Conservation (phyloP, 1,284 basidiomycete species). For the Malassezia arunalokei region DNA sequence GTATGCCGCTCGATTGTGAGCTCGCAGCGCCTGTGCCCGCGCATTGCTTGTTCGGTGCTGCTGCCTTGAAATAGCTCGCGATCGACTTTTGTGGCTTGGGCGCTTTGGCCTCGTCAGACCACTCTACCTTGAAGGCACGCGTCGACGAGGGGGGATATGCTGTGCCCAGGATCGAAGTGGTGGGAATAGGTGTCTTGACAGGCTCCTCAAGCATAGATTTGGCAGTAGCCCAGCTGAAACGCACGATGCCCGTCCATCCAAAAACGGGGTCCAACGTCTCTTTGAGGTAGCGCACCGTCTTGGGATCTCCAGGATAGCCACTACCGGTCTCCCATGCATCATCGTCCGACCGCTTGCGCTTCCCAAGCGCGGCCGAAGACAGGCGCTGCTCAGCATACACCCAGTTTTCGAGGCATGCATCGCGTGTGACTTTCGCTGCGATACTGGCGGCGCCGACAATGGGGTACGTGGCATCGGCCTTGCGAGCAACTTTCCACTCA, state of each 20-base stretch:
- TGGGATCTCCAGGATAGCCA: slow-evolving; percentile 58
- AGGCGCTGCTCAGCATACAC: slow-evolving; percentile 47
- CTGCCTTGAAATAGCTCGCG: slow-evolving; percentile 4
- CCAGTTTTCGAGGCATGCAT: slow-evolving; percentile 80
- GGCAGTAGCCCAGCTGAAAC: slow-evolving; percentile 92
- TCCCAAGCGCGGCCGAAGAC: slow-evolving; percentile 13
- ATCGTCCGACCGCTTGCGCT: slow-evolving; percentile 15
- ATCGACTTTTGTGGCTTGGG: not conserved
- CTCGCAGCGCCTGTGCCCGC: too few relatives aligned
- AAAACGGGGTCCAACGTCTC: slow-evolving; percentile 72
- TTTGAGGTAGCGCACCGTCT: slow-evolving; percentile 75
- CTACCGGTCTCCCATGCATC: slow-evolving; percentile 14
- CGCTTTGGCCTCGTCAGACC: slow-evolving; percentile 8
- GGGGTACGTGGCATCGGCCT: slow-evolving; percentile 89
- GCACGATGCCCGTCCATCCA: slow-evolving; percentile 75
- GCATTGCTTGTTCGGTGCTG: not conserved
- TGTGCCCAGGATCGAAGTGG: slow-evolving; percentile 4
- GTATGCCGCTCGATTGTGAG: too few relatives aligned
- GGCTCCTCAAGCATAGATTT: slow-evolving; percentile 70
- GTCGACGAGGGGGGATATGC: not conserved
- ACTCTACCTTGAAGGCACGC: slow-evolving; percentile 6
- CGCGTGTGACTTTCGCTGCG: slow-evolving; percentile 88
- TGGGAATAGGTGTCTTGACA: not conserved
- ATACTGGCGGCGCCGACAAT: slow-evolving; percentile 94
- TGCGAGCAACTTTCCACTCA: slow-evolving; percentile 73